Evolutionary conservation across 805 yeast species (phyloP), one percentile per base, ranked within the genome.

Genomic region (Candida ponderosae): DNA sequence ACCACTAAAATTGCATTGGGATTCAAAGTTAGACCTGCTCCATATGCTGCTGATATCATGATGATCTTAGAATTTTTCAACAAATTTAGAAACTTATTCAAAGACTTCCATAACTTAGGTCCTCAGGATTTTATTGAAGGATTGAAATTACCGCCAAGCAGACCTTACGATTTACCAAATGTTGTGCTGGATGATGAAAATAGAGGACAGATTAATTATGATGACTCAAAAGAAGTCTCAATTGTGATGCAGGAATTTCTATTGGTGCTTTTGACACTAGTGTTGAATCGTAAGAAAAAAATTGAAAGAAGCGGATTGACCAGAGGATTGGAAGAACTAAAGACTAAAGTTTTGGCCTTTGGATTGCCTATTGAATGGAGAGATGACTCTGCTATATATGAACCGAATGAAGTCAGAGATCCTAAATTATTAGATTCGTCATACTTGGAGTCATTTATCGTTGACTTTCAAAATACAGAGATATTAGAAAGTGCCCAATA

Each of bases 281-380:
- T 41, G 2, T 24, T 53, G 30, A 53, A 52, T 36, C 45, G 41
- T 31, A 42, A 40, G 23, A 44, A 35, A 29, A 24, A 33, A 10
- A 34, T 46, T 19, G 35, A 40, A 4, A 35, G 24, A 33, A 15
- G 35, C 6, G 36, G 32, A 14, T 11, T 41, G n/a, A 14, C 39
- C 3, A 50, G 40, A 29, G 46, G 48, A 3, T 21, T 50, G 3
- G 18, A 18, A 27, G 54, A 50, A 17, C 37, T 52, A 16, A 48
- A 43, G 27, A 15, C 39, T 2, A 18, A 26, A 11, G 47, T 44
- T 5, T 26, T 37, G 14, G 15, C 3, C 1, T 46, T 41, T 38
- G 57, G 58, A 3, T 35, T 53, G n/a, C 58, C 58, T 4, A 29
- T 21, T 7, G 56, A 52, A 39, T 53, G 58, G 58, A 42, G 57